Conservation (phyloP, 306 rosid genomes). For the Trifolium fragiferum region DNA sequence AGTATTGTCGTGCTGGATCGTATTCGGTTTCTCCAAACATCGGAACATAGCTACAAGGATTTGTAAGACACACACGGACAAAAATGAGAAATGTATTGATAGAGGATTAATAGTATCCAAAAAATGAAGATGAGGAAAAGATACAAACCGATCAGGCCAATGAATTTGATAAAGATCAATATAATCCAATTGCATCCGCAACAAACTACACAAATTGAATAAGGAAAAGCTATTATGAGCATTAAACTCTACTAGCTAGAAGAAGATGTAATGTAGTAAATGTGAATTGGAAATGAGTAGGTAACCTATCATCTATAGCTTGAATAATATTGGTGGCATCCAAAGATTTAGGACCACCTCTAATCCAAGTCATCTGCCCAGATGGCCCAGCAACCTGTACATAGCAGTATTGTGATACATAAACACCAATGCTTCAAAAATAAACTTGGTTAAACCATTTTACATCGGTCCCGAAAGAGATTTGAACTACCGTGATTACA, state of each 20-base stretch:
- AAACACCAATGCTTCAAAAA: not conserved
- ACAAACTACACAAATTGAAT: constrained; percentile 64
- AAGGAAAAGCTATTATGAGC: constrained; percentile 42
- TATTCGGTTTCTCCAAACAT: constrained; percentile 94
- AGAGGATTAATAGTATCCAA: too few relatives aligned
- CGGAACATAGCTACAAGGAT: constrained; percentile 73
- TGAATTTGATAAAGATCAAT: constrained; percentile 94
- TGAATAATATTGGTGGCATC: constrained; percentile 66
- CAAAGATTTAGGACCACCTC: constrained; percentile 84
- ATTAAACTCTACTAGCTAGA: constrained; percentile 9
- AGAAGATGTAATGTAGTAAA: constrained; percentile 20
- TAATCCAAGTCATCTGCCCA: constrained; percentile 91
- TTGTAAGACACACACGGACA: constrained; percentile 3
- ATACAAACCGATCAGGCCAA: constrained; percentile 99
- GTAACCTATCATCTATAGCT: constrained; percentile 81
- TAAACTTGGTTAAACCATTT: not conserved
- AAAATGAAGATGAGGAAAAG: constrained; percentile 37
- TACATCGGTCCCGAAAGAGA: too few relatives aligned
- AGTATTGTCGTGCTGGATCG: constrained; percentile 67
- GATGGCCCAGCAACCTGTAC: constrained; percentile 90
- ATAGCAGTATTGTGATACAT: not conserved
- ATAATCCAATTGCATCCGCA: constrained; percentile 74
- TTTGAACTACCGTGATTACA: too few relatives aligned
- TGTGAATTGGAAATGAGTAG: constrained; percentile 3
- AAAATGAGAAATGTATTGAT: constrained; percentile 27